phyloP scores from a whole-genome alignment of 495 filamentous ascomycete genomes.

The Penicillium mononematosum region DNA sequence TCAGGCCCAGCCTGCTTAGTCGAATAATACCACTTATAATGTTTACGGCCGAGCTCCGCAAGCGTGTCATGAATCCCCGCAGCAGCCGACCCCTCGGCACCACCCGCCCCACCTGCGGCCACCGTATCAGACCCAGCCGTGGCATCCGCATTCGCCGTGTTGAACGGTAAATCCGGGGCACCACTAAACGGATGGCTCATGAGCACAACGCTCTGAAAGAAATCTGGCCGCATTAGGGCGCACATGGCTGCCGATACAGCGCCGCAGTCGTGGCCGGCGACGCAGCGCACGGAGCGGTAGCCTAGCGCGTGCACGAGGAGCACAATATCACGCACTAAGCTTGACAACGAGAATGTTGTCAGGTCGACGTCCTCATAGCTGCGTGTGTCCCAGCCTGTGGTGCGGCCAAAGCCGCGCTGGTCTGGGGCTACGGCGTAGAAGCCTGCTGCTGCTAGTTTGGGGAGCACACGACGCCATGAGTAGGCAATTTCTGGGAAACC shows the following conservation, averaged over 20 bases:
- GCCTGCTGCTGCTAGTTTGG: conserved; percentile 51
- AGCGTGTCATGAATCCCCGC: conserved; percentile 53
- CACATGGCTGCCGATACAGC: conserved; percentile 57
- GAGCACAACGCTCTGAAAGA: conserved; percentile 55
- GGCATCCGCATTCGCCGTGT: conserved; percentile 34
- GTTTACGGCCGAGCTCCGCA: conserved; percentile 54
- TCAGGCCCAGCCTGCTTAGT: conserved; percentile 53
- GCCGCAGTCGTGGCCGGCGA: conserved; percentile 69
- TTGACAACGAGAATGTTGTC: conserved; percentile 55
- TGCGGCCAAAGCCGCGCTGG: conserved; percentile 68
- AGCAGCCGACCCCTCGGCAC: conserved; percentile 31
- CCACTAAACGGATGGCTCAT: conserved; percentile 60
- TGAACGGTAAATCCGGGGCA: conserved; percentile 50
- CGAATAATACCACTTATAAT: conserved; percentile 72
- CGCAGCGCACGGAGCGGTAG: conserved; percentile 54
- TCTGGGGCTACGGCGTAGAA: conserved; percentile 66
- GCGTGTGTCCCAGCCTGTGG: conserved; percentile 57
- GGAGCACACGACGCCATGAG: conserved; percentile 66
- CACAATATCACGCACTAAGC: conserved; percentile 61
- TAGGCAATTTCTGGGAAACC: conserved; percentile 68
- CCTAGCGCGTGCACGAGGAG: conserved; percentile 60
- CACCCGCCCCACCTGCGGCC: conserved; percentile 16
- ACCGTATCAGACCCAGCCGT: neutral
- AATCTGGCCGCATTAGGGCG: conserved; percentile 61
- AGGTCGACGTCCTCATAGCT: conserved; percentile 54